A percentile compares a stretch with the other conserved stretches of the same genome.
Conservation (phyloP, 192 early-diverging fungal species). For the Lobulomyces angularis region DNA sequence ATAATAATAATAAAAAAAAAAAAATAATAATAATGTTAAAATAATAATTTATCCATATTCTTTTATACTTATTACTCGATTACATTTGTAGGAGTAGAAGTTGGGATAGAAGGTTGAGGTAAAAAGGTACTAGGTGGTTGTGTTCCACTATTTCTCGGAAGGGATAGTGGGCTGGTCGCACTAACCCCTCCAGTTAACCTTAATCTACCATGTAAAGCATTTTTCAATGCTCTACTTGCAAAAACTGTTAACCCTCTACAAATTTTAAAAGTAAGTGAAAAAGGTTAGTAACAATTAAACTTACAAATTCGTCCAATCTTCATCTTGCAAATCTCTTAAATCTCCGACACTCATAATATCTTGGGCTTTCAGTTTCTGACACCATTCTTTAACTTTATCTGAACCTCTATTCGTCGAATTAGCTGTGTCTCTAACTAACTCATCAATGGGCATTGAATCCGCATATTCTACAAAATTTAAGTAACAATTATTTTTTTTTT, state of each 20-base stretch:
- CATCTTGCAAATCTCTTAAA: constrained; percentile 55
- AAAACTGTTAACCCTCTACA: constrained; percentile 30
- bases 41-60: too few relatives aligned
- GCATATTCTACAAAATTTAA: constrained; percentile 16
- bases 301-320: constrained; percentile 55
- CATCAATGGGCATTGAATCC: constrained; percentile 50
- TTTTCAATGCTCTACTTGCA: constrained; percentile 27
- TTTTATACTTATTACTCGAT: too few relatives aligned
- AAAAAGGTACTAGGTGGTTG: too few relatives aligned
- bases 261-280: neutral
- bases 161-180: too few relatives aligned
- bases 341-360: constrained; percentile 73
- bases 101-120: too few relatives aligned
- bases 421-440: constrained; percentile 59
- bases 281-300: neutral
- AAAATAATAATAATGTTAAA: too few relatives aligned
- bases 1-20: too few relatives aligned
- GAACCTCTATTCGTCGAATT: constrained; percentile 46
- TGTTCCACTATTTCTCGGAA: too few relatives aligned
- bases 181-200: constrained; percentile 17
- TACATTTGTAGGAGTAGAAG: too few relatives aligned
- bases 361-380: constrained; percentile 49
- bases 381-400: constrained; percentile 65
- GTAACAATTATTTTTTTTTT: neutral
- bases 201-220: constrained; percentile 28